These are phyloP conservation scores for Diaporthe helianthi DNA, from an alignment of 2,329 filamentous ascomycete species.

Conservation along the genomic window DNA sequence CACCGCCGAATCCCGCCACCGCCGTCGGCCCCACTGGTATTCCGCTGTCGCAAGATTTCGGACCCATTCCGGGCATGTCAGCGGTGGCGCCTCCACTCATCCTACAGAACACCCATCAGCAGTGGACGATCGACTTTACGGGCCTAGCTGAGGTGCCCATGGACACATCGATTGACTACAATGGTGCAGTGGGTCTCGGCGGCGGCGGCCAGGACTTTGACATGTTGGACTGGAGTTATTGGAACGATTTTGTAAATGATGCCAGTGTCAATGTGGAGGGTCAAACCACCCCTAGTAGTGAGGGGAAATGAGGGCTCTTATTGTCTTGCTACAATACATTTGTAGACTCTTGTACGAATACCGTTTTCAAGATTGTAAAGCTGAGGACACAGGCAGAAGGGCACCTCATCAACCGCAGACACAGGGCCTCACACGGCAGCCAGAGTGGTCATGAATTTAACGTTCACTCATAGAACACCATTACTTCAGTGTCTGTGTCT, in stretches of 20 bases:
- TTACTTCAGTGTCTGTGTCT: neutral
- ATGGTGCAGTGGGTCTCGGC: conserved; percentile 28
- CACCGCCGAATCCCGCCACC: conserved; percentile 2
- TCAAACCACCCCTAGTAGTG: conserved; percentile 27
- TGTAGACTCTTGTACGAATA: neutral
- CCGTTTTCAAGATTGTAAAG: neutral
- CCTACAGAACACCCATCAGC: conserved; percentile 15
- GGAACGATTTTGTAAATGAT: conserved; percentile 55
- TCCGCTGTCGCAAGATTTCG: conserved; percentile 22
- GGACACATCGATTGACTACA: neutral
- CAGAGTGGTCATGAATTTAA: neutral
- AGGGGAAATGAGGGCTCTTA: neutral
- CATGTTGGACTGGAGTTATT: conserved; percentile 47
- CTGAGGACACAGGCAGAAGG: too few relatives aligned
- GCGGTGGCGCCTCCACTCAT: neutral
- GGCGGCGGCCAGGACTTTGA: conserved; percentile 40
- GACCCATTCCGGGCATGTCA: neutral
- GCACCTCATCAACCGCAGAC: neutral
- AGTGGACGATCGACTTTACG: conserved; percentile 30
- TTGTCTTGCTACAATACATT: neutral
- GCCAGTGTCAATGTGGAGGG: conserved; percentile 37
- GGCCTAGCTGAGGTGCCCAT: conserved; percentile 18
- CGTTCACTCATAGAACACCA: neutral
- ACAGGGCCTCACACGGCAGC: neutral
- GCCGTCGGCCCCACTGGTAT: conserved; percentile 22